Evolutionary conservation across 179 eudicot genomes (phyloP), one percentile per base, ranked within the genome.

Genomic region (Camellia oleifera): DNA sequence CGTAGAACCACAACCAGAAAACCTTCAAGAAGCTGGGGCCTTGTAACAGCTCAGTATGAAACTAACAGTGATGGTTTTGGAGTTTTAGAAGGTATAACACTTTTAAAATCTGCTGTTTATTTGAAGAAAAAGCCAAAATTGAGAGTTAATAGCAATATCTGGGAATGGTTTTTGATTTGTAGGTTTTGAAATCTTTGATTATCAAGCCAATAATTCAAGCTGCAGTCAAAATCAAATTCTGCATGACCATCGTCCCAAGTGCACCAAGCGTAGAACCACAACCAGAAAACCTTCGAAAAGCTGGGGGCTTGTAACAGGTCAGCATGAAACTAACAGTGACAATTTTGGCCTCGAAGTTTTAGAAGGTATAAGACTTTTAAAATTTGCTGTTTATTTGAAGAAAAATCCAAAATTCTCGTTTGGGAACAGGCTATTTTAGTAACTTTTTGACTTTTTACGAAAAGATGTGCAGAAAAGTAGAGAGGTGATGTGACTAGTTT

Each of bases 61-160:
- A 74, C 69, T 50, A 85, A 48, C 72, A 81, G 72, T 4, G 83
- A 86, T 32, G 64, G 79, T 71, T 70, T 57, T 32, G 74, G 72
- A 81, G 85, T 82, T 20, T 74, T 85, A 17, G 92, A 91, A 78
- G 92, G 94, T 73, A 79, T 80, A 65, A 75, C 61, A 72, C 84
- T 88, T 72, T 75, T 83, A 52, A 80, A 84, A 50, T 62, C 81
- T n/a, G 75, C 17, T 69, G 52, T 81, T 68, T 58, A 44, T 82
- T 83, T 65, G 82, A 77, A 70, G 20, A 23, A 18, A 58, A 76
- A 14, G 56, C 40, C n/a, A 4, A 67, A 17, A 70, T 80, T 46
- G 78, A 82, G 6, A 74, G 72, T 77, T n/a, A 84, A 46, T 73
- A 58, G 15, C 63, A 6, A 26, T 58, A 17, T 42, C n/a, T n/a